phyloP scores from a whole-genome alignment of 129 eudicot species.

The Artemisia tridentata region DNA sequence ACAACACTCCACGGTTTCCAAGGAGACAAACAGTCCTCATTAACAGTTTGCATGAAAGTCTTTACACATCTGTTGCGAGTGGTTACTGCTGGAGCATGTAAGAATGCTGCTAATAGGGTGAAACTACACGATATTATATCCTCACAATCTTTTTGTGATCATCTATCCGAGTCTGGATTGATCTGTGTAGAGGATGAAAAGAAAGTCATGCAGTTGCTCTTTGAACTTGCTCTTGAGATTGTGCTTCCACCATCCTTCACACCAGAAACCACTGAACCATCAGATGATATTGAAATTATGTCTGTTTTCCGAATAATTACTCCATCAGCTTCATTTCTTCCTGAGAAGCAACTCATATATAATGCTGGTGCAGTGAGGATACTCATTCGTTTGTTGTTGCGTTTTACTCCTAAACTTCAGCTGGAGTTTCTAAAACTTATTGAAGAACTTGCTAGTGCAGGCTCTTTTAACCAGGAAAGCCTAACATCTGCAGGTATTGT shows the following conservation, averaged over 20 bases:
- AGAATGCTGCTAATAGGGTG: constrained; percentile 66
- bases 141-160: constrained; percentile 78
- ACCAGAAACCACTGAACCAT: constrained; percentile 47
- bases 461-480: constrained; percentile 90
- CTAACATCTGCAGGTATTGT: constrained; percentile 88
- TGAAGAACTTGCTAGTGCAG: constrained; percentile 76
- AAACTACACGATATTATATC: constrained; percentile 65
- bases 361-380: constrained; percentile 90
- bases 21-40: constrained; percentile 55
- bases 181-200: constrained; percentile 82
- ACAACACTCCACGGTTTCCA: constrained; percentile 82
- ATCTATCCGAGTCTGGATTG: constrained; percentile 77
- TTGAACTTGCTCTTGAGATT: constrained; percentile 92
- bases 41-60: constrained; percentile 46
- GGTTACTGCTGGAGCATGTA: constrained; percentile 73
- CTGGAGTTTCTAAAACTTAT: constrained; percentile 67
- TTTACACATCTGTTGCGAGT: constrained; percentile 79
- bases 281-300: constrained; percentile 37
- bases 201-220: constrained; percentile 74
- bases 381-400: constrained; percentile 73
- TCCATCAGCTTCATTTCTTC: constrained; percentile 54
- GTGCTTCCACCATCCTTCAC: constrained; percentile 76
- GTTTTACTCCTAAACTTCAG: constrained; percentile 84
- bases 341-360: constrained; percentile 62
- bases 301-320: constrained; percentile 49